These are phyloP conservation scores for Dictyostelium capitatum DNA, from an alignment of 78 protist species.

Conservation along the genomic window DNA sequence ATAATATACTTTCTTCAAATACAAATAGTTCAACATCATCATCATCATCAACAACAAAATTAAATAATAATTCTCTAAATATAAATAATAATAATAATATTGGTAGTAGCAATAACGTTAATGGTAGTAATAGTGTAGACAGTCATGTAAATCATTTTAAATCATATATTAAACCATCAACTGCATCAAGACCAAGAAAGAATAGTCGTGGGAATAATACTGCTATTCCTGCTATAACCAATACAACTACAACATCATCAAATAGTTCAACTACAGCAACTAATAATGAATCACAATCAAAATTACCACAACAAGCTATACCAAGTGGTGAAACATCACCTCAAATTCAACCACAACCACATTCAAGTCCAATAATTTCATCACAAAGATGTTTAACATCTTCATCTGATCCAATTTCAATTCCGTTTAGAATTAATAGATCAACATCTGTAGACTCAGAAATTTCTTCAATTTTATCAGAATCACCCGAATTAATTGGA, in stretches of 20 bases:
- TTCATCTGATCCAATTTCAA: constrained; percentile 8
- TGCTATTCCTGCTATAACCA: neutral
- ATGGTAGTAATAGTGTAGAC: neutral
- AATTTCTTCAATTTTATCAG: constrained; percentile 1
- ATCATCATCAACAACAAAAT: neutral
- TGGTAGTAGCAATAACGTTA: neutral
- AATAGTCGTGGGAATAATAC: neutral
- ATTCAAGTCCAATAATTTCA: constrained; percentile 9
- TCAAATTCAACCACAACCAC: neutral
- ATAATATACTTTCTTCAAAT: neutral
- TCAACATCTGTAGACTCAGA: neutral
- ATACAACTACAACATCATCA: neutral
- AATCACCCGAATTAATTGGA: constrained; percentile 1
- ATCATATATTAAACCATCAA: constrained; percentile 20
- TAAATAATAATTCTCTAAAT: neutral
- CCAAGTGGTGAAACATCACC: constrained; percentile 8
- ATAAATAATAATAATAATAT: neutral
- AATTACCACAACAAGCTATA: neutral
- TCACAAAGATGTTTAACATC: constrained; percentile 8
- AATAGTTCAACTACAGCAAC: neutral
- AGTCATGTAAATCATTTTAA: neutral
- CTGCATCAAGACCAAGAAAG: neutral
- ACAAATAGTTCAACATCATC: neutral
- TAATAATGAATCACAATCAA: neutral
- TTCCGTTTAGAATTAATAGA: neutral